Conservation (phyloP, 345 rosid species). For the Reutealis trisperma region DNA sequence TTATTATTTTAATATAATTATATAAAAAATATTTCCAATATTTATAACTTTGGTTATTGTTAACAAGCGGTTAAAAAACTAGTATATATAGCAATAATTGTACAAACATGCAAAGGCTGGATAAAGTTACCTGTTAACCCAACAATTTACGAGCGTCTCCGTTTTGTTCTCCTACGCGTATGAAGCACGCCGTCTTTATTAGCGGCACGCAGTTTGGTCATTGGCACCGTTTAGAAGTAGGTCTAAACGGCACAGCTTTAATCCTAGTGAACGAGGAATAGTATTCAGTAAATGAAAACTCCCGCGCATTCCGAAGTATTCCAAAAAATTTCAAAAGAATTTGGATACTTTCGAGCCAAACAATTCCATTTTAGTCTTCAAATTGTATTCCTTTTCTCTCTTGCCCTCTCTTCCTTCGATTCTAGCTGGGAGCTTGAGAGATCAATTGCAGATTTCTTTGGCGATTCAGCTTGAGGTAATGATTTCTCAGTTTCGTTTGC, state of each 20-base stretch:
- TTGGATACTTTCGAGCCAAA: not conserved
- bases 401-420: not conserved
- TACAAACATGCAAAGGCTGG: too few relatives aligned
- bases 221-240: too few relatives aligned
- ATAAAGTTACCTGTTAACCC: too few relatives aligned
- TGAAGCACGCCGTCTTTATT: not conserved
- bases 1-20: too few relatives aligned
- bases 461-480: slow-evolving; percentile 8
- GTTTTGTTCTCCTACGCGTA: not conserved
- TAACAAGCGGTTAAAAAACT: too few relatives aligned
- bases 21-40: too few relatives aligned
- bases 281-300: not conserved
- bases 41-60: too few relatives aligned
- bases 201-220: not conserved
- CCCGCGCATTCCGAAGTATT: slow-evolving; percentile 7
- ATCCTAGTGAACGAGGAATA: too few relatives aligned
- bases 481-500: not conserved
- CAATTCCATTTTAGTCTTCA: not conserved
- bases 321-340: not conserved
- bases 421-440: too few relatives aligned
- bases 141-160: not conserved
- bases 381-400: not conserved
- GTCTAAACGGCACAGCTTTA: too few relatives aligned
- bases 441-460: not conserved
- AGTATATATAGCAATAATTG: too few relatives aligned